These are phyloP conservation scores for Septoria petroselini DNA, from an alignment of 2,329 filamentous ascomycete genomes.

Conservation along the genomic window DNA sequence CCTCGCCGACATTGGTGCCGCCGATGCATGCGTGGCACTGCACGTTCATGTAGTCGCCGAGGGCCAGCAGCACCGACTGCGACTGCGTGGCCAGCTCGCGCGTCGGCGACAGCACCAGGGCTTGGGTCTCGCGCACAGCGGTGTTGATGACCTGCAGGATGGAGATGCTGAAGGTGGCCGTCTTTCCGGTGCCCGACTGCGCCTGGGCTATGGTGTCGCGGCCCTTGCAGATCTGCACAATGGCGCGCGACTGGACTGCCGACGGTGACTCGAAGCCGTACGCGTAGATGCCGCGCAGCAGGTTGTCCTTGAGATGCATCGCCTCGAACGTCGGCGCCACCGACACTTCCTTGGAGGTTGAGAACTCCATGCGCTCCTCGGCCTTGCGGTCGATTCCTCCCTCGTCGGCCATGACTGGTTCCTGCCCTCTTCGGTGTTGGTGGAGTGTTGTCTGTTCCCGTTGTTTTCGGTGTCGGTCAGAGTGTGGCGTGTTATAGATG, in stretches of 20 bases:
- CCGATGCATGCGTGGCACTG: constrained; percentile 99
- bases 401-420: constrained; percentile 72
- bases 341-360: constrained; percentile 95
- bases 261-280: constrained; percentile 99
- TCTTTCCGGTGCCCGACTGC: constrained; percentile 99
- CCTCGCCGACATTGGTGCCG: constrained; percentile 94
- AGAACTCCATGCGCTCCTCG: constrained; percentile 97
- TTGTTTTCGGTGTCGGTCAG: no score
- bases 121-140: constrained; percentile 93
- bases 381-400: constrained; percentile 78
- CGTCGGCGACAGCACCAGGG: constrained; percentile 90
- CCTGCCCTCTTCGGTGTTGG: constrained; percentile 6
- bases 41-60: constrained; percentile 99
- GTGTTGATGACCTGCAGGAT: constrained; percentile 98
- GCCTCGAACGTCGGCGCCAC: constrained; percentile 83
- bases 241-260: constrained; percentile 94
- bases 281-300: constrained; percentile 94
- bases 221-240: constrained; percentile 98
- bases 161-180: constrained; percentile 98
- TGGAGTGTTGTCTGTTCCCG: constrained; percentile 5
- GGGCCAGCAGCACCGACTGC: constrained; percentile 96
- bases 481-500: no score
- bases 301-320: constrained; percentile 96
- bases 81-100: constrained; percentile 97
- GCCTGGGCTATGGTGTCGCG: constrained; percentile 98